Conservation (phyloP, 192 early-diverging fungal species). For the Chytriomyces hyalinus region DNA sequence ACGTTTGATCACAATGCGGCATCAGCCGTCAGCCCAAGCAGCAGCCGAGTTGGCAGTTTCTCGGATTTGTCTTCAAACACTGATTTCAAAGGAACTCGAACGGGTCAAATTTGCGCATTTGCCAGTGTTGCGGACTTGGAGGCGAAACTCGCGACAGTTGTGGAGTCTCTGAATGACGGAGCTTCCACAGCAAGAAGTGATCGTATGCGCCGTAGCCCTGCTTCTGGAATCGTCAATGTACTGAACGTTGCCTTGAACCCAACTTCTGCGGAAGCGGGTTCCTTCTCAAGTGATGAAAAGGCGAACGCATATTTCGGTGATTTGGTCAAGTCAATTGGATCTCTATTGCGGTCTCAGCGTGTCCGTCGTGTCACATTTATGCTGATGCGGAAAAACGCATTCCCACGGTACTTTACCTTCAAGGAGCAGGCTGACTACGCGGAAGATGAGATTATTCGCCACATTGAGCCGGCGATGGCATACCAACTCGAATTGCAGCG, state of each 20-base stretch:
- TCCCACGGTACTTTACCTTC: slow-evolving; percentile 95
- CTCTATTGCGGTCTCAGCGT: slow-evolving; percentile 70
- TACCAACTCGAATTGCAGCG: slow-evolving; percentile 95
- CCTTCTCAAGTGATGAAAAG: slow-evolving; percentile 73
- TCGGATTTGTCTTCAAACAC: slow-evolving; percentile 75
- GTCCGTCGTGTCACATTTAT: slow-evolving; percentile 92
- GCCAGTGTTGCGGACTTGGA: slow-evolving; percentile 74
- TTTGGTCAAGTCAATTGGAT: slow-evolving; percentile 65
- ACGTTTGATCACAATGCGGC: slow-evolving; percentile 27
- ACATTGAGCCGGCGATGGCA: slow-evolving; percentile 97
- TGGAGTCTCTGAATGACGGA: slow-evolving; percentile 60
- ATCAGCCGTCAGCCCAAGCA: slow-evolving; percentile 13
- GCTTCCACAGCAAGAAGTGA: not conserved
- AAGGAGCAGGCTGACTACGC: slow-evolving; percentile 81
- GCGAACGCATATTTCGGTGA: slow-evolving; percentile 63
- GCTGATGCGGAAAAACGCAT: slow-evolving; percentile 79
- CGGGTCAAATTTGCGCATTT: slow-evolving; percentile 85
- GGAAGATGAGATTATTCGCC: slow-evolving; percentile 95
- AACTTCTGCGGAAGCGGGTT: slow-evolving; percentile 55
- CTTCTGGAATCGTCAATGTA: slow-evolving; percentile 72
- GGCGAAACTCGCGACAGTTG: slow-evolving; percentile 59
- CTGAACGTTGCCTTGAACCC: slow-evolving; percentile 78
- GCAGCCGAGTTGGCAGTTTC: slow-evolving; percentile 76
- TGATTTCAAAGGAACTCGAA: slow-evolving; percentile 70
- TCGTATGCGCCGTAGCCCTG: slow-evolving; percentile 7